Percentiles rank a stretch among this genome's conserved stretches.
phyloP scores from a whole-genome alignment of 2,329 filamentous ascomycete species.

The Botrytis tulipae region DNA sequence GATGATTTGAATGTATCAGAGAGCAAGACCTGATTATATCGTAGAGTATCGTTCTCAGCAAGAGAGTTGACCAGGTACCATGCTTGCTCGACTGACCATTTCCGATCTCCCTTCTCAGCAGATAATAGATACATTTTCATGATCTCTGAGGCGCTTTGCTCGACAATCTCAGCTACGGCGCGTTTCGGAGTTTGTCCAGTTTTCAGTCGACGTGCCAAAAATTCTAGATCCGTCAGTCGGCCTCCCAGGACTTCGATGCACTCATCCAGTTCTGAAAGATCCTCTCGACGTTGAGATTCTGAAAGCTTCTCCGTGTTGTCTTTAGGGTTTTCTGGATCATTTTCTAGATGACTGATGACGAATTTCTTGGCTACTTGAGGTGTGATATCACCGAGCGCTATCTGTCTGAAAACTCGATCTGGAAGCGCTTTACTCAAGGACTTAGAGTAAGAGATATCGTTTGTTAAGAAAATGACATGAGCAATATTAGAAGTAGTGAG shows the following conservation, averaged over 20 bases:
- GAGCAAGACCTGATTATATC: conserved; percentile 84
- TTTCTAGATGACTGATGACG: conserved; percentile 76
- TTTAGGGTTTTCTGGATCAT: conserved; percentile 40
- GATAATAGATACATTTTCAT: conserved; percentile 87
- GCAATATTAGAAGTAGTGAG: conserved; percentile 85
- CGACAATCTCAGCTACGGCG: conserved; percentile 84
- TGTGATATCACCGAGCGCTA: conserved; percentile 81
- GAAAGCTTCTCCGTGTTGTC: conserved; percentile 34
- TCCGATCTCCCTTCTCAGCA: conserved; percentile 47
- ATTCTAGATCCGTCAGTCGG: conserved; percentile 92
- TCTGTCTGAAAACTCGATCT: conserved; percentile 84
- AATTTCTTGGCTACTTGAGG: conserved; percentile 85
- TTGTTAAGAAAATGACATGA: conserved; percentile 92
- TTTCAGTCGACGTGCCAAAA: conserved; percentile 85
- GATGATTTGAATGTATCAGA: conserved; percentile 69
- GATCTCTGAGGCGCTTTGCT: conserved; percentile 85
- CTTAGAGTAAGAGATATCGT: conserved; percentile 85
- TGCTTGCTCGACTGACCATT: conserved; percentile 82
- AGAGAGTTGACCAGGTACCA: conserved; percentile 85
- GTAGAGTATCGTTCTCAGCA: conserved; percentile 63
- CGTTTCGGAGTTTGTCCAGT: conserved; percentile 78
- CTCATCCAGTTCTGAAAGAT: conserved; percentile 71
- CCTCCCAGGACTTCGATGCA: conserved; percentile 84
- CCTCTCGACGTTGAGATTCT: conserved; percentile 38
- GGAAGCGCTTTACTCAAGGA: conserved; percentile 82